A percentile compares a stretch with the other conserved stretches of the same genome.
These are phyloP conservation scores for Buddleja alternifolia DNA, from an alignment of 257 asterid genomes.

Conservation along the genomic window DNA sequence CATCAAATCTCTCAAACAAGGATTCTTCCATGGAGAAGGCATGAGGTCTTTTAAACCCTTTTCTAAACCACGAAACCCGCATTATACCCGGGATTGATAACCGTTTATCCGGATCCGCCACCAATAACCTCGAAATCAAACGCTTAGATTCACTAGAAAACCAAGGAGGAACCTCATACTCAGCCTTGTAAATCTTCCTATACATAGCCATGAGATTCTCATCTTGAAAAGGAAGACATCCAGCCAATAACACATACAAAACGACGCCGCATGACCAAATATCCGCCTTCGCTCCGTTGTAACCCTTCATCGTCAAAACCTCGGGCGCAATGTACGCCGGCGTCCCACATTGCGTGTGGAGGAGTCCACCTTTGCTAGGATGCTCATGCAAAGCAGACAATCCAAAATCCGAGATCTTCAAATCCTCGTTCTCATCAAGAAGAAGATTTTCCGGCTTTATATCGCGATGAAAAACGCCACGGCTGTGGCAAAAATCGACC, in stretches of 20 bases:
- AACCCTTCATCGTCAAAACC: constrained; percentile 48
- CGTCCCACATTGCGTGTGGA: constrained; percentile 67
- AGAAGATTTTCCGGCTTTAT: constrained; percentile 66
- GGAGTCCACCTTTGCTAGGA: constrained; percentile 38
- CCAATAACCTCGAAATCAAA: constrained; percentile 49
- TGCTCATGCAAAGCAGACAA: constrained; percentile 55
- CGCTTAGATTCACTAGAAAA: constrained; percentile 46
- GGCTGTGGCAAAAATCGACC: constrained; percentile 52
- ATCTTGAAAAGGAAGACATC: constrained; percentile 57
- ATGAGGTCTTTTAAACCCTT: constrained; percentile 35
- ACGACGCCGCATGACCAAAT: constrained; percentile 73
- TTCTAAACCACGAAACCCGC: constrained; percentile 56
- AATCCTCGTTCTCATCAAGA: constrained; percentile 55
- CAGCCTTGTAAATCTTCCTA: constrained; percentile 45
- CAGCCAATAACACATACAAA: constrained; percentile 59
- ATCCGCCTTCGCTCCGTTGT: constrained; percentile 62
- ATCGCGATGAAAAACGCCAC: constrained; percentile 44
- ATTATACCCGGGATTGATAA: constrained; percentile 48
- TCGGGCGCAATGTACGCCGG: constrained; percentile 71
- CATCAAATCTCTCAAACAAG: constrained; percentile 36
- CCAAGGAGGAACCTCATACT: constrained; percentile 56
- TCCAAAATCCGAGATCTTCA: constrained; percentile 67
- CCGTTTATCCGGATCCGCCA: constrained; percentile 51
- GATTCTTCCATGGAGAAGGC: constrained; percentile 35
- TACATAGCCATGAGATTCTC: constrained; percentile 47